A percentile compares a stretch with the other conserved stretches of the same genome.
phyloP scores from a whole-genome alignment of 1,284 basidiomycete species.

The Boletus mariae region DNA sequence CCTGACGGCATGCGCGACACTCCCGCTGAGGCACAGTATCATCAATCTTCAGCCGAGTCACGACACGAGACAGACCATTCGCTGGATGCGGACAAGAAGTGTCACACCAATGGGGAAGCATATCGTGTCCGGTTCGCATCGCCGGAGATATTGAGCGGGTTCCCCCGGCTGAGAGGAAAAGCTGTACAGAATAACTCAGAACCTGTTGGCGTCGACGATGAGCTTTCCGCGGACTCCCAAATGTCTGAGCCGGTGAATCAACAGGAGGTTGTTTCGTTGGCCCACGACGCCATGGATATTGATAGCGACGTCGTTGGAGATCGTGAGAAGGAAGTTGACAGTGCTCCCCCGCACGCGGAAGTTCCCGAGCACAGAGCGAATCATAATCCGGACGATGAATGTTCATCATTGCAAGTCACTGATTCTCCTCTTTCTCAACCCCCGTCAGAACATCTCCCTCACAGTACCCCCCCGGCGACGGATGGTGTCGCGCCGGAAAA shows the following conservation, averaged over 20 bases:
- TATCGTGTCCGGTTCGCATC: slow-evolving; percentile 31
- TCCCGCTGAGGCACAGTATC: slow-evolving; percentile 26
- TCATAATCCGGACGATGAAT: neutral
- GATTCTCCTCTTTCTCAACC: slow-evolving; percentile 7
- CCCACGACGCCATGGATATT: slow-evolving; percentile 26
- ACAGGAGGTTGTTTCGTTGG: neutral
- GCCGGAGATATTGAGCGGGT: slow-evolving; percentile 24
- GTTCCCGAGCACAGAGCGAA: neutral
- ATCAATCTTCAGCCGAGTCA: slow-evolving; percentile 25
- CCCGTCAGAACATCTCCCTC: neutral
- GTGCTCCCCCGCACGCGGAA: neutral
- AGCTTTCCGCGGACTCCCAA: neutral
- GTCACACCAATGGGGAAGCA: slow-evolving; percentile 15
- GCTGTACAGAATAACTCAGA: slow-evolving; percentile 1
- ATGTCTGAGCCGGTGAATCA: neutral
- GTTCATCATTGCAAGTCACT: neutral
- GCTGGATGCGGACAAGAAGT: slow-evolving; percentile 15
- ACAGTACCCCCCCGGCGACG: neutral
- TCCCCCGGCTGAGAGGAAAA: slow-evolving; percentile 14
- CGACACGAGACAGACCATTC: neutral
- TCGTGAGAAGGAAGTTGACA: neutral
- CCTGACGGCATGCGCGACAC: slow-evolving; percentile 23
- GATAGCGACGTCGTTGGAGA: slow-evolving; percentile 16
- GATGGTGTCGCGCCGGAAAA: neutral
- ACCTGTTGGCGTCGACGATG: neutral